Base-by-base conservation (phyloP, 306 rosid species). In the Vicia faba region DNA sequence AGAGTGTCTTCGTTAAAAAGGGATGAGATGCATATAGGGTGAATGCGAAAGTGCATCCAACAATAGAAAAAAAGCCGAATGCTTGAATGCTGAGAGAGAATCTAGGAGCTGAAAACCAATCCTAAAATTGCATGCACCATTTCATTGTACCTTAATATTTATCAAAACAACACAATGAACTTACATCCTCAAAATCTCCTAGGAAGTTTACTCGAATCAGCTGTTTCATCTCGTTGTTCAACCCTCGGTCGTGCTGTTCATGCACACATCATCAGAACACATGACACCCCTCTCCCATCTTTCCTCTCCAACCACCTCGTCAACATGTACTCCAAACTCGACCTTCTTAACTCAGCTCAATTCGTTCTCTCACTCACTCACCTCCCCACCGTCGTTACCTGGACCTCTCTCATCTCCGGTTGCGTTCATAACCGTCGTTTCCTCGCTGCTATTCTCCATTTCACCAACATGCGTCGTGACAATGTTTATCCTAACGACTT, bases 271-370 rank as follows among this genome's bases (percentile, higher is more conserved):
- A 48, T 89, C 77, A 84, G 64, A 57, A 82, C 85, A 68, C 80
- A 87, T 35, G 62, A 71, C 16, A 3, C 49, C 11, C 86, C 90
- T 12, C 76, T 85, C 59, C 89, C 96, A 2, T 48, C 84, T 19
- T 89, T 89, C 73, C 80, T 92, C 79, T 85, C 78, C 79, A 92
- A 85, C 74, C 85, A 89, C 71, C 95, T 92, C 10, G 78, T 92
- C 70, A 89, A 89, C 81, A 82, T 89, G 95, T 92, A 92, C 78
- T 84, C 97, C 79, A 92, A 92, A 79, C 90, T 92, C 74, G 87
- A 87, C 84, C 81, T 45, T 29, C 82, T 56, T 15, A 66, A 78
- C 77, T 82, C 92, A 2, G 97, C 97, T 14, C 79, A 82, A 48
- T 80, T 25, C 78, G 78, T 87, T 49, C 90, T 89, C 77, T 81